Evolutionary conservation across 164 flowering plant genomes (phyloP).

Genomic region (Litsea cubeba): DNA sequence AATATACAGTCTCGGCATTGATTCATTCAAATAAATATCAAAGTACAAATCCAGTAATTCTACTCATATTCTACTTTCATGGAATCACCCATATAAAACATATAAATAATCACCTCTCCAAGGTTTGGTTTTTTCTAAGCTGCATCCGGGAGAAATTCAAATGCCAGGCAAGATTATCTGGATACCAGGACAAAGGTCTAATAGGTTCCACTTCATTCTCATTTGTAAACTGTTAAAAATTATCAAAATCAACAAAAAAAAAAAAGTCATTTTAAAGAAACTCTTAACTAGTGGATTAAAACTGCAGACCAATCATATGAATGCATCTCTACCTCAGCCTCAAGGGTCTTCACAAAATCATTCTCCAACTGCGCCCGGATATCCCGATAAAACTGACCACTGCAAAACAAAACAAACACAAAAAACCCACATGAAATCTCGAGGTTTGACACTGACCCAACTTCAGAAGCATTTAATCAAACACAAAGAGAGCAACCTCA

Average conservation of each 20-base stretch:
- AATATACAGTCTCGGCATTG: not conserved
- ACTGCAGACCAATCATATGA: not conserved
- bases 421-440: not conserved
- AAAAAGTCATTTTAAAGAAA: not conserved
- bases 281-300: not conserved
- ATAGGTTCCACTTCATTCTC: slow-evolving; percentile 63
- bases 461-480: not conserved
- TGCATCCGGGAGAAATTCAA: slow-evolving; percentile 90
- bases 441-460: not conserved
- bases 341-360: slow-evolving; percentile 78
- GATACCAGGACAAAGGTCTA: slow-evolving; percentile 94
- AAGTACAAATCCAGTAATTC: not conserved
- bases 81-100: not conserved
- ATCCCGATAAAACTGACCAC: slow-evolving; percentile 73
- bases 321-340: slow-evolving; percentile 51
- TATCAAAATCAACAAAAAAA: not conserved
- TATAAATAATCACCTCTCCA: slow-evolving; percentile 52
- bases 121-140: slow-evolving; percentile 79
- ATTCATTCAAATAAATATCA: not conserved
- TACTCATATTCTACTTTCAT: not conserved
- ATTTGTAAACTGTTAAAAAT: slow-evolving; percentile 39
- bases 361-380: slow-evolving; percentile 67
- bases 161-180: slow-evolving; percentile 95
- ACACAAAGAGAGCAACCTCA: not conserved
- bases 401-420: slow-evolving; percentile 31